Evolutionary conservation across 225 moss, liverwort and hornwort species (phyloP).

Genomic region (Straminergon stramineum): DNA sequence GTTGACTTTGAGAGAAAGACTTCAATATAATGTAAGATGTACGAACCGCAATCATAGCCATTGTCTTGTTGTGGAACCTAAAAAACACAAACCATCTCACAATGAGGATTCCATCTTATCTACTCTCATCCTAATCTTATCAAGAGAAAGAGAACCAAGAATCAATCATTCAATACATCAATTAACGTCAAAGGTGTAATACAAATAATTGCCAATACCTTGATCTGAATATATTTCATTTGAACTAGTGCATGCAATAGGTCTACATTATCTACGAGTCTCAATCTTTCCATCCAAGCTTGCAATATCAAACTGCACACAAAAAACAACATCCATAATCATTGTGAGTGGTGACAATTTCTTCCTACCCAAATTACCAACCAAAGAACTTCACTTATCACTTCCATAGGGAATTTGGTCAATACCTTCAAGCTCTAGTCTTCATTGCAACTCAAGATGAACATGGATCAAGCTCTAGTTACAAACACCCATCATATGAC

Average conservation of each 20-base stretch:
- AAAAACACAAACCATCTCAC: not conserved
- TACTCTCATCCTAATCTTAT: too few relatives aligned
- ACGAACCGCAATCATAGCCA: not conserved
- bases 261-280: accelerated
- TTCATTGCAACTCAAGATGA: not conserved
- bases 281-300: not conserved
- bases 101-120: not conserved
- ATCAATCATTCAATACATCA: too few relatives aligned
- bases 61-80: not conserved
- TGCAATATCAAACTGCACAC: not conserved
- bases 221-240: not conserved
- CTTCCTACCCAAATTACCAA: not conserved
- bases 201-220: not conserved
- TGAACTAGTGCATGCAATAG: not conserved
- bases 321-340: accelerated
- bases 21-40: not conserved
- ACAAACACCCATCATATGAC: not conserved
- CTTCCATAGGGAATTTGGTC: too few relatives aligned
- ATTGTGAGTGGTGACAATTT: not conserved
- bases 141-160: too few relatives aligned
- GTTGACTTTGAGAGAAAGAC: not conserved
- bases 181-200: too few relatives aligned
- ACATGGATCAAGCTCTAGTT: not conserved
- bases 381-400: not conserved
- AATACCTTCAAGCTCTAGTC: not conserved